A percentile compares a stretch with the other conserved stretches of the same genome.
These are phyloP conservation scores for Cladosporium sp. DNA, from an alignment of 2,329 filamentous ascomycete species.

Conservation along the genomic window DNA sequence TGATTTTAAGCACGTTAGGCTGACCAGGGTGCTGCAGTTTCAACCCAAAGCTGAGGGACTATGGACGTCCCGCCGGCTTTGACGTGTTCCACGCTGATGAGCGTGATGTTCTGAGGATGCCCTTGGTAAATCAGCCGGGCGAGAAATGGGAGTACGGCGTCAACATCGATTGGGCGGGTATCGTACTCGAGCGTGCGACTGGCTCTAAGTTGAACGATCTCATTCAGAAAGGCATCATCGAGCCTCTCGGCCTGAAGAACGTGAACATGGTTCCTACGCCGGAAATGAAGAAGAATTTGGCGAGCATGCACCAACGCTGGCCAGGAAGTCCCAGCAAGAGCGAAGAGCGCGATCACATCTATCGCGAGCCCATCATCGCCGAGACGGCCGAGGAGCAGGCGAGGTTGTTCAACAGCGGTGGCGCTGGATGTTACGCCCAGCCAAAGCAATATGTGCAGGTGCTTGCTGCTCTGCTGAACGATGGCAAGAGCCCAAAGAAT, in stretches of 20 bases:
- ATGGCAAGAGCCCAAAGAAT: conserved; percentile 57
- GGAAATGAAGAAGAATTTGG: conserved; percentile 53
- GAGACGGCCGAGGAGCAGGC: conserved; percentile 42
- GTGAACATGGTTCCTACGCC: conserved; percentile 55
- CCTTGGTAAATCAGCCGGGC: conserved; percentile 62
- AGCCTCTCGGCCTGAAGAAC: conserved; percentile 44
- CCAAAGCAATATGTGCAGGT: conserved; percentile 61
- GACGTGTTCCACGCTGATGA: conserved; percentile 57
- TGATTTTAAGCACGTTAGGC: background rate
- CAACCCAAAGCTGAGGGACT: conserved; percentile 40
- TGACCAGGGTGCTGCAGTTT: conserved; percentile 25
- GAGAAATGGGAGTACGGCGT: conserved; percentile 47
- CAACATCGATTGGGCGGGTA: conserved; percentile 48
- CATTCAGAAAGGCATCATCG: conserved; percentile 44
- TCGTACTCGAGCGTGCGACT: conserved; percentile 43
- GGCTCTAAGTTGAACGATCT: conserved; percentile 42
- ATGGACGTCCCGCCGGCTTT: conserved; percentile 45
- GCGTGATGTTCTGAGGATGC: conserved; percentile 47
- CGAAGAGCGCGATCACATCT: conserved; percentile 47
- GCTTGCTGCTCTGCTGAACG: conserved; percentile 59
- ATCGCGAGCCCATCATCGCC: conserved; percentile 44
- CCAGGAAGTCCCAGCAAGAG: conserved; percentile 29
- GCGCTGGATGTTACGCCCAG: conserved; percentile 57
- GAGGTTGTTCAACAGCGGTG: conserved; percentile 54
- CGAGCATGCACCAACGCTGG: conserved; percentile 53